Evolutionary conservation across 768 basidiomycete species (phyloP).

Genomic region (Plicaturopsis crispa): DNA sequence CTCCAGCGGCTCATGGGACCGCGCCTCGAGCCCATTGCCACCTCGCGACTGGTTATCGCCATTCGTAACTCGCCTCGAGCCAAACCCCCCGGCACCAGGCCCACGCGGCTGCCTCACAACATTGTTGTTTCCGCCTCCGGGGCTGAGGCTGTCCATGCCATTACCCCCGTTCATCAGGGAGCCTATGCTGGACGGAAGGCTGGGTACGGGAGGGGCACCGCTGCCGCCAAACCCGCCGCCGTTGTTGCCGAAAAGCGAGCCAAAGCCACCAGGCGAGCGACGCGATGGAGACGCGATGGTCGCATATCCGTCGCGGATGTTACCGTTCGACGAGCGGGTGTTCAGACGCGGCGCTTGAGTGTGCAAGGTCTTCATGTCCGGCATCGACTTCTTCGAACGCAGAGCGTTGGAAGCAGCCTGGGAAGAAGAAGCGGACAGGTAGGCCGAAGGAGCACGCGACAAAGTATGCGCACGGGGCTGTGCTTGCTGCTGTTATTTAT

Average conservation of each 20-base stretch:
- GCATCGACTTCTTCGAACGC: conserved; percentile 97
- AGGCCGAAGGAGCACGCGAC: conserved; percentile 76
- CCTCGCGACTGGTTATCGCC: conserved; percentile 45
- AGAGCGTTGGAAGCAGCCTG: conserved; percentile 42
- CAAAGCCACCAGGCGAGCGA: conserved; percentile 64
- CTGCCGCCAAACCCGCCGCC: conserved; percentile 31
- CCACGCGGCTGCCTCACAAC: conserved; percentile 78
- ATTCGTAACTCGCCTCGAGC: conserved; percentile 36
- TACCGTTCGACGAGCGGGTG: conserved; percentile 80
- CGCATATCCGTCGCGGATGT: conserved; percentile 80
- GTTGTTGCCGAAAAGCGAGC: conserved; percentile 52
- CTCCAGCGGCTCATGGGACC: conserved; percentile 82
- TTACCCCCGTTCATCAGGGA: conserved; percentile 34
- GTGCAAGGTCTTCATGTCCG: conserved; percentile 87
- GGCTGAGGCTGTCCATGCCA: conserved; percentile 25
- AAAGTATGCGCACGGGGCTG: conserved; percentile 58
- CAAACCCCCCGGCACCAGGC: conserved; percentile 73
- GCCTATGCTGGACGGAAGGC: conserved; percentile 52
- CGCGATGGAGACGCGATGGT: conserved; percentile 81
- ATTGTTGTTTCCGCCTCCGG: conserved; percentile 24
- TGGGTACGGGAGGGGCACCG: conserved; percentile 67
- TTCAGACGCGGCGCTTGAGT: conserved; percentile 71
- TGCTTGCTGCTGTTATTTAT: conserved; percentile 33
- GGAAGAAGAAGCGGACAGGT: conserved; percentile 50
- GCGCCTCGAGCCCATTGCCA: conserved; percentile 68